Percentiles rank a stretch among this genome's conserved stretches.
phyloP scores from a whole-genome alignment of 2,329 filamentous ascomycete genomes.

The Fusarium acutatum region DNA sequence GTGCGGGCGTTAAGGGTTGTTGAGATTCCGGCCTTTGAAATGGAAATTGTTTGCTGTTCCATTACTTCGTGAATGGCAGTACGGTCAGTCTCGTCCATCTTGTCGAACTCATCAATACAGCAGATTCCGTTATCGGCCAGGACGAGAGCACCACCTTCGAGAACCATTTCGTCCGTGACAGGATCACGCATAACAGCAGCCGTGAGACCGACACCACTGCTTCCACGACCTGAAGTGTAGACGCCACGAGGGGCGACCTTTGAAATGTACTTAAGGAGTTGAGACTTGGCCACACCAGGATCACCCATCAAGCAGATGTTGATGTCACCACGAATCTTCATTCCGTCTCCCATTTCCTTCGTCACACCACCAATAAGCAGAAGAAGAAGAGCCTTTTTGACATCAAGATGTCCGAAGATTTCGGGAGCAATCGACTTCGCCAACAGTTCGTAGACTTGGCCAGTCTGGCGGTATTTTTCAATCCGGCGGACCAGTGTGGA shows the following conservation, averaged over 20 bases:
- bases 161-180: conserved; percentile 84
- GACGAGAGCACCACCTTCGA: conserved; percentile 82
- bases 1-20: conserved; percentile 93
- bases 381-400: conserved; percentile 97
- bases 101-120: conserved; percentile 89
- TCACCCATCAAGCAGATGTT: conserved; percentile 99
- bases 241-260: conserved; percentile 95
- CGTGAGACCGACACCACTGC: conserved; percentile 83
- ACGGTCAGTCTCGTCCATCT: conserved; percentile 86
- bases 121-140: conserved; percentile 85
- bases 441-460: conserved; percentile 94
- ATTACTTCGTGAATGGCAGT: conserved; percentile 89
- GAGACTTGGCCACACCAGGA: conserved; percentile 98
- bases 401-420: conserved; percentile 95
- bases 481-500: conserved; percentile 82
- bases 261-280: conserved; percentile 96
- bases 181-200: conserved; percentile 86
- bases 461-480: conserved; percentile 82
- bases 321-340: conserved; percentile 98
- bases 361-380: conserved; percentile 95
- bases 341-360: conserved; percentile 96
- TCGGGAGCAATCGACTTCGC: conserved; percentile 97
- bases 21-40: conserved; percentile 77
- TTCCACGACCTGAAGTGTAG: conserved; percentile 83
- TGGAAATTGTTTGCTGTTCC: conserved; percentile 88